phyloP scores from a whole-genome alignment of 2,329 filamentous ascomycete genomes.

The Claviceps sp. region DNA sequence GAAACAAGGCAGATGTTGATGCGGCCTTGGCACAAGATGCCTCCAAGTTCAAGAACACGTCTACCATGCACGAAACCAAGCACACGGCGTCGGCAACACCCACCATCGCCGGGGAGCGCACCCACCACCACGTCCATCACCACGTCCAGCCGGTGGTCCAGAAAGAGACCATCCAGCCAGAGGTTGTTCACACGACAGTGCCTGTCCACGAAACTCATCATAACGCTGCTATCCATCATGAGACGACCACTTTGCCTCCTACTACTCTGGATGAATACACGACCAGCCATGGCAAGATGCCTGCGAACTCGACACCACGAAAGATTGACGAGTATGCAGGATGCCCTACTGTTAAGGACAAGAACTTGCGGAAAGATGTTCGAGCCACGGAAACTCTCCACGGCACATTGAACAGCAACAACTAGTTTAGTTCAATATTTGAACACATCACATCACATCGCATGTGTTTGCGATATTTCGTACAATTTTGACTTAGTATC shows the following conservation, averaged over 20 bases:
- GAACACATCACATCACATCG: not conserved
- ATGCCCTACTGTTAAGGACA: slow-evolving; percentile 31
- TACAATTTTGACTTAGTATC: too few relatives aligned
- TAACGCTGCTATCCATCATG: slow-evolving; percentile 51
- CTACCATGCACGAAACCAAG: slow-evolving; percentile 16
- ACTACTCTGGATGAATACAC: slow-evolving; percentile 52
- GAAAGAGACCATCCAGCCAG: slow-evolving; percentile 54
- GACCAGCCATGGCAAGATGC: slow-evolving; percentile 30
- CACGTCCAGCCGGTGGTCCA: slow-evolving; percentile 58
- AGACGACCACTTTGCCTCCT: slow-evolving; percentile 47
- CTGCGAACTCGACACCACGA: slow-evolving; percentile 33
- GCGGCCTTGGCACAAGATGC: slow-evolving; percentile 37
- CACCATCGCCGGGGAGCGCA: slow-evolving; percentile 16
- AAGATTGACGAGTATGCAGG: slow-evolving; percentile 46
- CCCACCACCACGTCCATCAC: slow-evolving; percentile 43
- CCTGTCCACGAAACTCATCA: slow-evolving; percentile 63
- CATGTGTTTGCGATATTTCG: too few relatives aligned
- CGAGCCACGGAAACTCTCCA: not conserved
- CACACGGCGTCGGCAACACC: slow-evolving; percentile 15
- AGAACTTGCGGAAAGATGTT: not conserved
- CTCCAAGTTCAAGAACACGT: slow-evolving; percentile 16
- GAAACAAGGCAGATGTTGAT: slow-evolving; percentile 34
- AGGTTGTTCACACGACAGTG: slow-evolving; percentile 57
- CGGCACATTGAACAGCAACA: not conserved
- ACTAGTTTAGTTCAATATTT: not conserved